Base-by-base conservation (phyloP, 495 filamentous ascomycete genomes). In the Penicillium canescens region DNA sequence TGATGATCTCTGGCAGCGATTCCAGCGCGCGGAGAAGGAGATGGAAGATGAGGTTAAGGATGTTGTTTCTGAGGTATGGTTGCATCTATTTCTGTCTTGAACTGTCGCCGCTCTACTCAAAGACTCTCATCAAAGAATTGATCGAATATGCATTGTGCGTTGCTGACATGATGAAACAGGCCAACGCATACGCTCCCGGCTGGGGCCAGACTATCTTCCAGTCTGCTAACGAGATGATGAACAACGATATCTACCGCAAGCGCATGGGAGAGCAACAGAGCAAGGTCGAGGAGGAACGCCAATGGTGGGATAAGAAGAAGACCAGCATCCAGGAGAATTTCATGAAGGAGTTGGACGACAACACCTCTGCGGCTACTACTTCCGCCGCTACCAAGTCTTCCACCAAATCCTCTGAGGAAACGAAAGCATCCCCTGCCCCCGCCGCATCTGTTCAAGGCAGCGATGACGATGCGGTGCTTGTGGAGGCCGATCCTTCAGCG, bases 201-300 rank as follows among this genome's bases (percentile, higher is more conserved):
- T 98, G 94, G 94, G 94, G 94, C 58, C 87, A 92, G 62, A 84
- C 79, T 21, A 97, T 98, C 65, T 98, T 98, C 80, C 94, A 98
- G 71, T 89, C 87, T 20, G 95, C 94, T 37, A 89, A 88, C 54
- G 89, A 92, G 66, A 92, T 92, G 77, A 79, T 85, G 48, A 83
- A 88, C 54, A 89, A 90, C 60, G 72, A 71, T 6, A 67, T 81
- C 10, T 74, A 88, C 59, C 83, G 85, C 37, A 74, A 83, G 40
- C 78, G 82, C 1, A 70, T 89, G 10, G 75, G 78, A 7, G 82
- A 83, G 44, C 78, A 96, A 37, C 85, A 91, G 61, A 75, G 71
- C 31, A 86, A 90, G 57, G 72, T 83, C 0, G 77, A 74, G 11
- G 71, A 80, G 26, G 95, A 98, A 68, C 88, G 87, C 66, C 81